Conservation (phyloP, 257 asterid genomes). For the Handroanthus guayacan region DNA sequence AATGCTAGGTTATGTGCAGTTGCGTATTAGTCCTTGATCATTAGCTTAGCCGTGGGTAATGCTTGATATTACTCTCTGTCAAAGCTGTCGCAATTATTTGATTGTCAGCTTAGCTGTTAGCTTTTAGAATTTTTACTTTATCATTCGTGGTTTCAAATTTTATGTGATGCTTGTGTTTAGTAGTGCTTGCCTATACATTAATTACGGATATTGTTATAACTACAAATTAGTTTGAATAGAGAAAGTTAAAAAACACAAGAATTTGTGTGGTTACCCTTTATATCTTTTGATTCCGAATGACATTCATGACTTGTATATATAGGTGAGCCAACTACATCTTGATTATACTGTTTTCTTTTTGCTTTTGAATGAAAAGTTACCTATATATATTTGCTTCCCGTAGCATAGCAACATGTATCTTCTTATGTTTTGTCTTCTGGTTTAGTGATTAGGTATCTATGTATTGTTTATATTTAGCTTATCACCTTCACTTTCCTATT, state of each 20-base stretch:
- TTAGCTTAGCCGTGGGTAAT: constrained; percentile 17
- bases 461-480: not conserved
- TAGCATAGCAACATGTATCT: not conserved
- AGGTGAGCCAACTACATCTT: no score
- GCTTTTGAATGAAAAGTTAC: constrained; percentile 15
- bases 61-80: constrained; percentile 2
- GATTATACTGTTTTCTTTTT: not conserved
- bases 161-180: constrained; percentile 13
- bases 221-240: not conserved
- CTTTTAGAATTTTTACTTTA: constrained; percentile 1
- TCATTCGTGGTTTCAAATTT: not conserved
- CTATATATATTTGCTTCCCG: not conserved
- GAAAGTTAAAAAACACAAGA: not conserved
- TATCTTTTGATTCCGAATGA: constrained; percentile 6
- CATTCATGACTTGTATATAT: not conserved
- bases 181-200: not conserved
- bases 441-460: constrained; percentile 8
- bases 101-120: constrained; percentile 17
- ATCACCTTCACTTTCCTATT: constrained; percentile 10
- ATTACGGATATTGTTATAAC: not conserved
- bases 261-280: not conserved
- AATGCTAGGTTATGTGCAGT: constrained; percentile 15
- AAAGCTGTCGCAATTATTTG: not conserved
- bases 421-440: constrained; percentile 5
- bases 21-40: constrained; percentile 8